These are phyloP conservation scores for Prunella vulgaris DNA, from an alignment of 257 asterid species.

Conservation along the genomic window DNA sequence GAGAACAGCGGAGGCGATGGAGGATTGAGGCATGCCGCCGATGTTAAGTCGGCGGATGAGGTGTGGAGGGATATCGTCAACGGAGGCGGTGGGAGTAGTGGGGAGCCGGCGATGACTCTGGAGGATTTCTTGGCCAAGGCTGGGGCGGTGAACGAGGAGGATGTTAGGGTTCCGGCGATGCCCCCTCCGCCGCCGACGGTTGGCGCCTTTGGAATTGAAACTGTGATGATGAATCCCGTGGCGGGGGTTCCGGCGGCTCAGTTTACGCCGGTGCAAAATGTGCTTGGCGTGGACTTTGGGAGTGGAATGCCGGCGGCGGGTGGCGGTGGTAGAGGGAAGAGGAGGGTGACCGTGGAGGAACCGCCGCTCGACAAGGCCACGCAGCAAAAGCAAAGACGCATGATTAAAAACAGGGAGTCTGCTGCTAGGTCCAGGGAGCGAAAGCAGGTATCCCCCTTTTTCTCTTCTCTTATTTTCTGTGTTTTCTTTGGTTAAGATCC, in stretches of 20 bases:
- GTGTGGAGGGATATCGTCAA: slow-evolving; percentile 61
- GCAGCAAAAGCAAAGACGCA: slow-evolving; percentile 94
- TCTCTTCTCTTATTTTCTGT: background rate
- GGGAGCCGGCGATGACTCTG: slow-evolving; percentile 70
- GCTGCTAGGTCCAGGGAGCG: slow-evolving; percentile 97
- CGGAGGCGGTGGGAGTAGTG: slow-evolving; percentile 32
- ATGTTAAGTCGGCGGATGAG: slow-evolving; percentile 47
- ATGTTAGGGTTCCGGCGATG: slow-evolving; percentile 49
- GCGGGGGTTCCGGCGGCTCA: slow-evolving; percentile 51
- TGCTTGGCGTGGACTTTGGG: slow-evolving; percentile 56
- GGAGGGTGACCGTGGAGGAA: slow-evolving; percentile 72
- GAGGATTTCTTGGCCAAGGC: slow-evolving; percentile 86
- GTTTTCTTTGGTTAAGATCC: background rate
- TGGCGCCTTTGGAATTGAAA: slow-evolving; percentile 57
- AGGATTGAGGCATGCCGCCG: slow-evolving; percentile 20
- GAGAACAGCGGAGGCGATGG: slow-evolving; percentile 20
- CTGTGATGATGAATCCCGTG: slow-evolving; percentile 50
- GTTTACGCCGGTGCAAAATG: slow-evolving; percentile 53
- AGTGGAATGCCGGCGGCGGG: slow-evolving; percentile 56
- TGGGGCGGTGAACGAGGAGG: slow-evolving; percentile 82
- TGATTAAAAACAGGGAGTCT: slow-evolving; percentile 96
- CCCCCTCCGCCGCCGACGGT: slow-evolving; percentile 48
- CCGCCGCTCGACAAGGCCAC: slow-evolving; percentile 80
- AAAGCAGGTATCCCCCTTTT: slow-evolving; percentile 56
- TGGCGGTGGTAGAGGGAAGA: slow-evolving; percentile 73